A percentile compares a stretch with the other conserved stretches of the same genome.
These are phyloP conservation scores for Crithidia thermophila DNA, from an alignment of 208 protist genomes.

Conservation along the genomic window DNA sequence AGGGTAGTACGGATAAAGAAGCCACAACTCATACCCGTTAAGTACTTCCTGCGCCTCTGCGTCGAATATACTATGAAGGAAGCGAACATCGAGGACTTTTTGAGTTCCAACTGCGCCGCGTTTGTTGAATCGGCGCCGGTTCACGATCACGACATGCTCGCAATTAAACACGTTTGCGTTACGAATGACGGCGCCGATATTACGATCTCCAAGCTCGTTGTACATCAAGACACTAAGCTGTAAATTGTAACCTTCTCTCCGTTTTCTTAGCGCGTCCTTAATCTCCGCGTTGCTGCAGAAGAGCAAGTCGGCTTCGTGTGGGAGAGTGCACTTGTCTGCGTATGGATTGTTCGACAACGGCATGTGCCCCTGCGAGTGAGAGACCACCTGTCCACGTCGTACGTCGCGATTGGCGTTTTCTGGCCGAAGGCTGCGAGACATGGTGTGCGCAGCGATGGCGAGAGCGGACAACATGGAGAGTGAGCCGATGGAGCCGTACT, in stretches of 20 bases:
- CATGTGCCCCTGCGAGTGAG: conserved; percentile 51
- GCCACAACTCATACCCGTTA: conserved; percentile 63
- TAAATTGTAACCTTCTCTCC: conserved; percentile 44
- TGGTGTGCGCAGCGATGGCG: conserved; percentile 67
- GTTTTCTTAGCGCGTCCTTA: conserved; percentile 23
- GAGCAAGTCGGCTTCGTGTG: conserved; percentile 66
- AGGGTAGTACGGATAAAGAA: conserved; percentile 82
- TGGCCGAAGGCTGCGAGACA: background rate
- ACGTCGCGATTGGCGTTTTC: too few relatives aligned
- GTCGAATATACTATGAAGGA: conserved; percentile 23
- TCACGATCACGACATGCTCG: conserved; percentile 63
- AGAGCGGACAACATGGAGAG: conserved; percentile 85
- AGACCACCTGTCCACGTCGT: too few relatives aligned
- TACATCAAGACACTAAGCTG: conserved; percentile 72
- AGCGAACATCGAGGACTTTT: conserved; percentile 47
- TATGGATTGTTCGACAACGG: conserved; percentile 42
- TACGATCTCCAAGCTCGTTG: conserved; percentile 83
- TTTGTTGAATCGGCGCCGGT: conserved; percentile 69
- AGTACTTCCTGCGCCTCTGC: conserved; percentile 2
- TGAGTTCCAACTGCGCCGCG: conserved; percentile 80
- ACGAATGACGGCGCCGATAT: conserved; percentile 82
- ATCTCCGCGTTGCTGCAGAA: conserved; percentile 50
- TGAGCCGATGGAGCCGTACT: conserved; percentile 87
- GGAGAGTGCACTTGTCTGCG: conserved; percentile 8
- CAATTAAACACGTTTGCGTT: conserved; percentile 88